Evolutionary conservation across 768 basidiomycete genomes (phyloP), one percentile per base, ranked within the genome.

Genomic region (Filobasidium wieringae): DNA sequence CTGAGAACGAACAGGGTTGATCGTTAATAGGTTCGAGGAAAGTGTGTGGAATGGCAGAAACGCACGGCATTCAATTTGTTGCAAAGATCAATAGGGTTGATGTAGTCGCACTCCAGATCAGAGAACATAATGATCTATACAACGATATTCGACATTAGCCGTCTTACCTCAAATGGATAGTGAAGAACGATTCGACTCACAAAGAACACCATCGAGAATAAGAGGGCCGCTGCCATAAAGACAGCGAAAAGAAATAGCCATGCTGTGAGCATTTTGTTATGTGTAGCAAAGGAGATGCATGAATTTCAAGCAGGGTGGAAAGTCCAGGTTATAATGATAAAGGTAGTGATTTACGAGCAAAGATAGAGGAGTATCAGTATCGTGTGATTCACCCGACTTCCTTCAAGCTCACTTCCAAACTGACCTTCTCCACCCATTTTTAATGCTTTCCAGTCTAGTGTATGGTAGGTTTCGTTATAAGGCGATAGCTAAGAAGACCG

Each of bases 191-290:
- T 27, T 15, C 32, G 8, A 85, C 89, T 76, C 68, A 96, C 93
- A 76, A 95, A 99, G 80, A 97, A 99, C 72, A 99, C 95, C 86
- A 91, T 91, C 66, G 91, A 95, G 79, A 99, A 99, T 60, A 99
- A 78, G 59, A 97, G 79, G 32, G 85, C 90, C 19, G 92, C 93
- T 65, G 91, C 86, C 83, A 89, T 84, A 55, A 97, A 84, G 73
- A 96, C 92, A 71, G 89, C 82, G 73, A 96, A 91, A 66, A 97
- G 81, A 78, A 95, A 99, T 63, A 99, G 77, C 93, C 92, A 96
- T 72, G 88, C 91, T 92, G 65, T 56, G 27, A 33, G n/a, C n/a
- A n/a, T n/a, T n/a, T 11, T 19, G 36, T n/a, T n/a, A n/a, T n/a
- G n/a, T n/a, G n/a, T n/a, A n/a, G n/a, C n/a, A n/a, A n/a, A n/a